Percentiles rank a stretch among this genome's conserved stretches.
These are phyloP conservation scores for Phytopythium delawarense DNA, from an alignment of 352 stramenopile genomes.

Conservation along the genomic window DNA sequence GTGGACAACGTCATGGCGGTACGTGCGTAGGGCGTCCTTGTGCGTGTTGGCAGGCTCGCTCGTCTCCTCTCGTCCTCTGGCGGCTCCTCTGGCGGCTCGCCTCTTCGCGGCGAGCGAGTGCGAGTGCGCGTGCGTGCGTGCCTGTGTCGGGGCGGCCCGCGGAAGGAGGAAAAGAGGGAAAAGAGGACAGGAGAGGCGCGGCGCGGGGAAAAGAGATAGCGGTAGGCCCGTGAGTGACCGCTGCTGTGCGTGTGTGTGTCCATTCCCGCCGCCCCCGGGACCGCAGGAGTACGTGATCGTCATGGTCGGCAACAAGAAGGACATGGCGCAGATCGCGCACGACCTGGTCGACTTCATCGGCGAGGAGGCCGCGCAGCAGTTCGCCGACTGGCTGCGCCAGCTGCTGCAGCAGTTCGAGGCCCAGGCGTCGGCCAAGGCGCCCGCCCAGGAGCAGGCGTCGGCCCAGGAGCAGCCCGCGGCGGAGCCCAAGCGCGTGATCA, in stretches of 20 bases:
- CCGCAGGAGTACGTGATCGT: slow-evolving; percentile 71
- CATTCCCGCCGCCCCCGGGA: slow-evolving; percentile 2
- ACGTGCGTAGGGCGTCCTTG: slow-evolving; percentile 22
- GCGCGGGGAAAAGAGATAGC: slow-evolving; percentile 8
- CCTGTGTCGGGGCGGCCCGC: background rate
- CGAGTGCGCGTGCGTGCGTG: background rate
- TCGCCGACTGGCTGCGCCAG: slow-evolving; percentile 64
- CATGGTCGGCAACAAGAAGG: slow-evolving; percentile 87
- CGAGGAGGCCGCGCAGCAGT: slow-evolving; percentile 67
- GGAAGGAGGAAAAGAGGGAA: background rate
- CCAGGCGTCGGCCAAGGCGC: slow-evolving; percentile 6
- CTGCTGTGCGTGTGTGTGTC: slow-evolving; percentile 26
- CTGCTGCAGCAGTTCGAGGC: slow-evolving; percentile 49
- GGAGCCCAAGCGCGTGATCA: slow-evolving; percentile 54
- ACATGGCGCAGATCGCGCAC: slow-evolving; percentile 75
- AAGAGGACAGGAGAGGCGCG: slow-evolving; percentile 17
- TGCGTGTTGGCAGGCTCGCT: slow-evolving; percentile 6
- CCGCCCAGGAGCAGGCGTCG: background rate
- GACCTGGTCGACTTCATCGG: slow-evolving; percentile 85
- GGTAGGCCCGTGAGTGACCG: slow-evolving; percentile 8
- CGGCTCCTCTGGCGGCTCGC: background rate
- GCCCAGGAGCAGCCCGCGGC: background rate
- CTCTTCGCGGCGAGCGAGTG: background rate
- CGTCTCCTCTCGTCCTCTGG: background rate
- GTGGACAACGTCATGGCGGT: slow-evolving; percentile 87